Conservation (phyloP, 2,329 filamentous ascomycete genomes). For the Aspergillus sp. region DNA sequence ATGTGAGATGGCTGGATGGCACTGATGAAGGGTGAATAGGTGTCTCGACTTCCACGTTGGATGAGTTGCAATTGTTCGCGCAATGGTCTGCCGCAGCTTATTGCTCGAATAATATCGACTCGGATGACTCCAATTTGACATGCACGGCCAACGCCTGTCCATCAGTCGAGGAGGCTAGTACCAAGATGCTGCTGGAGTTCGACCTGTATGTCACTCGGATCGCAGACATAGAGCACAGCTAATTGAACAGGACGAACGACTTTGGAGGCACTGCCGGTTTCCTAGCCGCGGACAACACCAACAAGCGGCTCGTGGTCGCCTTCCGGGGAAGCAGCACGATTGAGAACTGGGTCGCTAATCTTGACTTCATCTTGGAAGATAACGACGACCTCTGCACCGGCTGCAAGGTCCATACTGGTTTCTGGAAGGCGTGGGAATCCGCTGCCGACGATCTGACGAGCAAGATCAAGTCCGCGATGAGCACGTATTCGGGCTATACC, state of each 20-base stretch:
- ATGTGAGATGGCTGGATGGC: not conserved
- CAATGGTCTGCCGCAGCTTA: slow-evolving; percentile 58
- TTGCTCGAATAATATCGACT: slow-evolving; percentile 52
- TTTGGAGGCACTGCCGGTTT: slow-evolving; percentile 50
- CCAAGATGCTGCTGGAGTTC: slow-evolving; percentile 51
- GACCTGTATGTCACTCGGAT: slow-evolving; percentile 43
- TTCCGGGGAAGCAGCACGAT: slow-evolving; percentile 38
- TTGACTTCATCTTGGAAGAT: slow-evolving; percentile 28
- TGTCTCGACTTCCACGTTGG: slow-evolving; percentile 44
- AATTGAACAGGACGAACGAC: slow-evolving; percentile 20
- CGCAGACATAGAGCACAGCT: not conserved
- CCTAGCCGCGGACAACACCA: slow-evolving; percentile 49
- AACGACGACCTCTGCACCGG: slow-evolving; percentile 45
- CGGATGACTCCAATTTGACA: slow-evolving; percentile 44
- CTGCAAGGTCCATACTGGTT: slow-evolving; percentile 50
- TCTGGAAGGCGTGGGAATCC: slow-evolving; percentile 49
- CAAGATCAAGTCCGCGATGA: slow-evolving; percentile 35
- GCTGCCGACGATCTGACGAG: slow-evolving; percentile 40
- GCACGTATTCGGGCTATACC: slow-evolving; percentile 42
- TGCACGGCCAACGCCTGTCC: slow-evolving; percentile 53
- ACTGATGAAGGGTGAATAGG: slow-evolving; percentile 24
- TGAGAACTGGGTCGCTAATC: slow-evolving; percentile 37
- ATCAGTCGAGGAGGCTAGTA: slow-evolving; percentile 49
- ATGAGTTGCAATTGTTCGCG: slow-evolving; percentile 49
- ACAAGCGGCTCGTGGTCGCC: slow-evolving; percentile 38